A percentile compares a stretch with the other conserved stretches of the same genome.
phyloP scores from a whole-genome alignment of 2,329 filamentous ascomycete genomes.

The Arthrobotrys sphaeroides region DNA sequence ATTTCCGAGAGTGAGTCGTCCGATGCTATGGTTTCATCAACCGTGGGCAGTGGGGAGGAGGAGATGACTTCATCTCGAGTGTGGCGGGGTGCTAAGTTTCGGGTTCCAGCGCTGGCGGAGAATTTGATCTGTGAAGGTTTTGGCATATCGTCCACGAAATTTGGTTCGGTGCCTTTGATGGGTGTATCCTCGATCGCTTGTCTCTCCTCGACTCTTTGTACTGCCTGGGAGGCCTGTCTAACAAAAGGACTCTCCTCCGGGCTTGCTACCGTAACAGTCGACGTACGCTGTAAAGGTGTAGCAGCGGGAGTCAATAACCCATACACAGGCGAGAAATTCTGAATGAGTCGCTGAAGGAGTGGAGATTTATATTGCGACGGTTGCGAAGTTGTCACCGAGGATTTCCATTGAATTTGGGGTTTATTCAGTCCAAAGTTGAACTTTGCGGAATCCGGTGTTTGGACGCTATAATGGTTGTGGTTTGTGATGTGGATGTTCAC shows the following conservation, averaged over 20 bases:
- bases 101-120: conserved; percentile 26
- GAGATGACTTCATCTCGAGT: neutral
- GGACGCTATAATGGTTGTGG: conserved; percentile 31
- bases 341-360: conserved; percentile 32
- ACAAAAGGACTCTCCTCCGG: conserved; percentile 7
- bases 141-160: conserved; percentile 23
- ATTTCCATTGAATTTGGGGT: neutral
- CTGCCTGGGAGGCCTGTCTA: neutral
- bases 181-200: neutral
- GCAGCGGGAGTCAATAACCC: conserved; percentile 14
- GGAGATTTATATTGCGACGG: conserved; percentile 15
- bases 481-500: conserved; percentile 46
- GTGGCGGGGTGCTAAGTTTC: conserved; percentile 1
- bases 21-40: neutral
- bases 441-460: conserved; percentile 25
- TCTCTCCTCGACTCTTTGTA: neutral
- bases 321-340: conserved; percentile 37
- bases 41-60: neutral
- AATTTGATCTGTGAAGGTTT: conserved; percentile 20
- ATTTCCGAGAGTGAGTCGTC: neutral
- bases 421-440: neutral
- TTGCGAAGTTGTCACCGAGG: neutral
- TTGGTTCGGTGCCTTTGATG: neutral
- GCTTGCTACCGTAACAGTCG: conserved; percentile 6
- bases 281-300: neutral